Evolutionary conservation across 1,139 yeast species (phyloP), one percentile per base, ranked within the genome.

Genomic region (Candida sp.): DNA sequence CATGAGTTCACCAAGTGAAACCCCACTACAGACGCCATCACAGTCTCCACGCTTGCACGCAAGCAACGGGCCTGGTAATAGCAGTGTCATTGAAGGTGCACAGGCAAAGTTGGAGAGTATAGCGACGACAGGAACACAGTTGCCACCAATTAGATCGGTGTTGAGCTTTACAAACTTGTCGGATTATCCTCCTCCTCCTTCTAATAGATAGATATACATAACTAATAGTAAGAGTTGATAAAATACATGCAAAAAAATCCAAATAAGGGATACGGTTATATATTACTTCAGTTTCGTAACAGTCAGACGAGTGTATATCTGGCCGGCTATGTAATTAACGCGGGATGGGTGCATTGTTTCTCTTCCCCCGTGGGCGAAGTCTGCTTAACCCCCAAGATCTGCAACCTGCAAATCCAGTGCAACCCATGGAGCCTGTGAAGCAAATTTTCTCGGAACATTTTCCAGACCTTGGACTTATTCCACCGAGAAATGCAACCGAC

Each of bases 81-180:
- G 28, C 9, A 42, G n/a, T 31, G 26, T 64, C 52, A 58, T 58
- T 28, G 62, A 62, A 34, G 63, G 59, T 4, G 70, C 70, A 9
- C 53, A 62, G 8, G 61, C 60, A 40, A 65, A 63, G 54, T 58
- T 66, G 47, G 61, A 61, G 32, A 58, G 71, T 52, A 77, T 77
- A 42, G 80, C 81, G 5, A 68, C 70, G 47, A 67, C 68, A 17
- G 79, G 81, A 9, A 75, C 78, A 2, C 69, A 65, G 53, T 67
- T 77, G 49, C 81, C 81, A 4, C 81, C 81, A 3, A 76, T 77
- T 45, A 61, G 81, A 47, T 64, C 75, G 35, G 78, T 77, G 28
- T 69, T 76, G 54, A 67, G 70, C 51, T 70, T 72, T 52, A 63
- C 68, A 17, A 55, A 60, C 7, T 54, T 63, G 46, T 54, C 53